Base-by-base conservation (phyloP, 352 stramenopile genomes). In the Phytophthora pinifolia region DNA sequence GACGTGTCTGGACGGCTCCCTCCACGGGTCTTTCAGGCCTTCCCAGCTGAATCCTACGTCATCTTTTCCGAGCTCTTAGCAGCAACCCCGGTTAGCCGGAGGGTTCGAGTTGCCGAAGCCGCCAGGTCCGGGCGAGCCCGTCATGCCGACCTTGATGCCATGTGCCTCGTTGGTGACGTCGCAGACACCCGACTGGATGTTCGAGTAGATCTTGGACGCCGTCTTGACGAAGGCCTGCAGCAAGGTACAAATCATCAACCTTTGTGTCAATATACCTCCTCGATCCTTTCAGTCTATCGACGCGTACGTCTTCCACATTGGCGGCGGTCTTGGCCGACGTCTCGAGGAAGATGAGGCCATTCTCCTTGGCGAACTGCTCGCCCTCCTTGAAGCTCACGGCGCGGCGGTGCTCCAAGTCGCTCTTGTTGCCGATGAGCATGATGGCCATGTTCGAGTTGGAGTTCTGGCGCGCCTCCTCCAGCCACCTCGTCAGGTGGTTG, bases 281-380 rank as follows among this genome's bases (percentile, higher is more conserved):
- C 22, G 22, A 6, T 27, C 22, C 6, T 27, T 27, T 6, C 22
- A 27, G 22, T 27, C 22, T 27, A 12, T 30, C 34, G 47, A 35
- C n/a, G 79, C 94, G 83, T 64, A 97, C 94, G 55, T 97, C 84
- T 79, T 99, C 97, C 6, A 99, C 98, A 70, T 99, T 99, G 39
- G 92, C 93, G 4, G 96, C 95, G 4, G 97, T 99, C 81, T 99
- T 99, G 13, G 98, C 98, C 43, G 90, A 98, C 4, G 98, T 99
- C 76, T 99, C 98, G 44, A 99, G 77, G 80, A 99, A 99, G 53
- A 99, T 98, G n/a, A 99, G 79, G 1, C 97, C 97, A 74, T 99
- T 98, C 61, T 99, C 95, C 67, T 99, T 96, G 9, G 98, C 98
- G 81, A 99, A 99, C 61, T 96, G 79, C 67, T 97, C 92, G 39